Base-by-base conservation (phyloP, 106 monocot genomes). In the Ottelia alismoides region DNA sequence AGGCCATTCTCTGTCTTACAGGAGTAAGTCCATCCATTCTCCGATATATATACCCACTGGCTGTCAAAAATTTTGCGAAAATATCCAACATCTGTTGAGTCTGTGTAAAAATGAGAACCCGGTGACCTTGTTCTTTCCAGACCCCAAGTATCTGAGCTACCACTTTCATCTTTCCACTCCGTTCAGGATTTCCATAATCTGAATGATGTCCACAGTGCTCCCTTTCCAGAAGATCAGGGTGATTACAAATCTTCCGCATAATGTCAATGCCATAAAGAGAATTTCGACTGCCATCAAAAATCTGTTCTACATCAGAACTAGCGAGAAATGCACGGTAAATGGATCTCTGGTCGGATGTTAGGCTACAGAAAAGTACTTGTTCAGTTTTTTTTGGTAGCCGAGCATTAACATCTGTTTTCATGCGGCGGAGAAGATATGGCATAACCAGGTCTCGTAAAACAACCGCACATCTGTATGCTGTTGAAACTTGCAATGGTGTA, bases 31-130 rank as follows among this genome's bases (percentile, higher is more conserved):
- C 96, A 77, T 98, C 96, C 96, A 98, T 85, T 76, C 89, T 76
- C 22, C 96, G 63, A 47, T 89, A 98, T 21, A 47, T 57, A 68
- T 85, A 98, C 17, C 49, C 82, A 56, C 25, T 70, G 4, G 56
- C 48, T 45, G 18, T 62, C 30, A 98, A 31, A 51, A 85, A 89
- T 23, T 60, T 76, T 71, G 85, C 82, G 28, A 98, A 51, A 53
- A 98, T 98, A 44, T 98, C 96, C 27, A 98, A 67, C 82, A 98
- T 85, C 53, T 98, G 96, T 62, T 89, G 89, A 24, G 89, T 98
- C 61, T 98, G 96, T 25, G 85, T 20, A 51, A 98, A 98, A 45
- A 89, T 72, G 6, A 98, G 79, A 51, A 85, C 89, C 31, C 74
- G 84, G 60, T 98, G 84, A 2, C 85, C 89, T 74, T 98, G 89